These are phyloP conservation scores for Cydonia oblonga DNA, from an alignment of 331 rosid species.

Conservation along the genomic window DNA sequence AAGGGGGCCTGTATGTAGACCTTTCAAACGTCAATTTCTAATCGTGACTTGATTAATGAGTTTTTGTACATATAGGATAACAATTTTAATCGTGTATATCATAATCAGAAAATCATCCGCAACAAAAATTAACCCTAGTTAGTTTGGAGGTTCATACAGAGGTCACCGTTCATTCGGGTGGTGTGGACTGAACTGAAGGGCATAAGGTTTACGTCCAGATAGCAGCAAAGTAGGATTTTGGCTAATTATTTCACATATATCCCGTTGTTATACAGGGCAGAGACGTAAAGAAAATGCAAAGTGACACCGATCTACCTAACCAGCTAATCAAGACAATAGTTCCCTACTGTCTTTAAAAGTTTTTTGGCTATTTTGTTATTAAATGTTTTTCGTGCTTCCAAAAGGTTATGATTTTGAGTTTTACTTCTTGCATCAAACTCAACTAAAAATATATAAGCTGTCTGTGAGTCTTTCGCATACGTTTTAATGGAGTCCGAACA, in stretches of 20 bases:
- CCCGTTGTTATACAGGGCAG: constrained; percentile 6
- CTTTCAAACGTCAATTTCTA: constrained; percentile 42
- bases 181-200: no score
- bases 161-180: constrained; percentile 29
- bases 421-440: not conserved
- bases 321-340: no score
- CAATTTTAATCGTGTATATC: constrained; percentile 9
- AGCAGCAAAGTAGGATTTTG: constrained; percentile 25
- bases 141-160: constrained; percentile 5
- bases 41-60: constrained; percentile 4
- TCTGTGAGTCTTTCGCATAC: not conserved
- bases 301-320: not conserved
- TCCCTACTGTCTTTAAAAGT: not conserved
- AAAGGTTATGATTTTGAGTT: not conserved
- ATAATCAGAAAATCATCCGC: constrained; percentile 1
- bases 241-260: constrained; percentile 36
- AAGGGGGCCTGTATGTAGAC: constrained; percentile 63
- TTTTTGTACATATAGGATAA: constrained; percentile 14
- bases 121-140: constrained; percentile 8
- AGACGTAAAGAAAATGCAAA: constrained; percentile 4
- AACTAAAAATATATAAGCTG: no score
- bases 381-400: not conserved
- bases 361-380: not conserved
- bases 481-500: not conserved
- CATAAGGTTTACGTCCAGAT: not conserved